These are phyloP conservation scores for Cydonia oblonga DNA, from an alignment of 331 rosid species.

Conservation along the genomic window DNA sequence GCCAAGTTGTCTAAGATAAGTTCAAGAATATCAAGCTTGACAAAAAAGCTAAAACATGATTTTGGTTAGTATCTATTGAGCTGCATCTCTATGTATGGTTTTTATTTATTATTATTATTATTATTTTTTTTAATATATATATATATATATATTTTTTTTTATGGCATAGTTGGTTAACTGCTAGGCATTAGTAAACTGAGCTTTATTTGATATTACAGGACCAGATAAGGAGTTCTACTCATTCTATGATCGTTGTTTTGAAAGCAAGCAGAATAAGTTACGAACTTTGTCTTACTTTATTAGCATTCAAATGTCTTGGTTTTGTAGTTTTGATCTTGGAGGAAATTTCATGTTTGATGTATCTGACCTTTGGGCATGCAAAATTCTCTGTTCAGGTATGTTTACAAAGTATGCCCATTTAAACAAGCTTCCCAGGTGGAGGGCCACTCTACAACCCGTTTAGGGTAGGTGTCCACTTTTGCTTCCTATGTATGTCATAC, in stretches of 20 bases:
- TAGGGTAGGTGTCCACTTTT: conserved; percentile 58
- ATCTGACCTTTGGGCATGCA: conserved; percentile 24
- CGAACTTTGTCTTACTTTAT: conserved; percentile 13
- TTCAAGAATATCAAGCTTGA: conserved; percentile 78
- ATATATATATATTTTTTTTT: too few species aligned
- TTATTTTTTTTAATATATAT: too few species aligned
- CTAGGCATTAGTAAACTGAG: conserved; percentile 28
- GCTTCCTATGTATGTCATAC: neutral
- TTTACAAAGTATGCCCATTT: conserved; percentile 90
- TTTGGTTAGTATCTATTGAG: conserved; percentile 59
- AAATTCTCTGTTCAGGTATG: conserved; percentile 57
- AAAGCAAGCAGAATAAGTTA: conserved; percentile 89
- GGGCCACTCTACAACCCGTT: conserved; percentile 69
- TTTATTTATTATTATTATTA: too few species aligned
- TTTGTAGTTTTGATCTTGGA: conserved; percentile 1
- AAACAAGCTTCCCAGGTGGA: conserved; percentile 92
- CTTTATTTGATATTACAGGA: conserved; percentile 42
- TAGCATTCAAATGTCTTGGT: conserved; percentile 2
- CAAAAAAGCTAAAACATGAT: conserved; percentile 70
- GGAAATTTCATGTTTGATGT: conserved; percentile 12
- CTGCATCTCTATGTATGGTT: conserved; percentile 9
- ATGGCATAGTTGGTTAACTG: conserved; percentile 7
- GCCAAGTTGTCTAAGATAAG: conserved; percentile 71
- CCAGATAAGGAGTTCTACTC: conserved; percentile 86
- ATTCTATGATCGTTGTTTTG: conserved; percentile 76